These are phyloP conservation scores for Candida chauliodis DNA, from an alignment of 805 yeast genomes.

Conservation along the genomic window DNA sequence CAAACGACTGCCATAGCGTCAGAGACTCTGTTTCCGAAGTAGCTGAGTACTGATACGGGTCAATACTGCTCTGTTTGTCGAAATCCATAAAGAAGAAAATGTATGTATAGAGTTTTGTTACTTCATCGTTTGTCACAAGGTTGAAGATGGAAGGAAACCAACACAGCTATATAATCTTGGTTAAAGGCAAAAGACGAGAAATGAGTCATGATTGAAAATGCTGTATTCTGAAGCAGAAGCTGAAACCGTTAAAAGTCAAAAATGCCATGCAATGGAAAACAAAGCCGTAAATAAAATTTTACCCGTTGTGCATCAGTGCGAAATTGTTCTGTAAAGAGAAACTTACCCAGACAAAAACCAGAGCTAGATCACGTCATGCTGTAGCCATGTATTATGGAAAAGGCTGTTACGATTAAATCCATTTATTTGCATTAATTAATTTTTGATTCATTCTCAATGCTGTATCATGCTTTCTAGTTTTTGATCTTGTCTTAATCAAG, in stretches of 20 bases:
- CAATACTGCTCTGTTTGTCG: conserved; percentile 2
- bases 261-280: neutral
- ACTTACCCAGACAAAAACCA: too few relatives aligned
- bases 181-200: conserved; percentile 2
- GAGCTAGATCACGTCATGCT: too few relatives aligned
- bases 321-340: neutral
- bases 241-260: conserved; percentile 1
- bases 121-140: neutral
- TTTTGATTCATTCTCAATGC: too few relatives aligned
- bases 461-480: too few relatives aligned
- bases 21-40: neutral
- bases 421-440: too few relatives aligned
- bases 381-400: too few relatives aligned
- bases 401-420: too few relatives aligned
- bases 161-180: conserved; percentile 4
- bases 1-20: conserved; percentile 20
- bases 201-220: conserved; percentile 2
- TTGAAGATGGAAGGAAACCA: conserved; percentile 1
- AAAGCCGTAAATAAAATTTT: conserved; percentile 1
- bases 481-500: too few relatives aligned
- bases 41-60: neutral
- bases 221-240: neutral
- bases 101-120: neutral
- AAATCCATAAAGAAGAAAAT: conserved; percentile 1
- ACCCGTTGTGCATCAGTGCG: neutral